A percentile compares a stretch with the other conserved stretches of the same genome.
Conservation (phyloP, 1,284 basidiomycete species). For the Filobasidium uniguttulatum region DNA sequence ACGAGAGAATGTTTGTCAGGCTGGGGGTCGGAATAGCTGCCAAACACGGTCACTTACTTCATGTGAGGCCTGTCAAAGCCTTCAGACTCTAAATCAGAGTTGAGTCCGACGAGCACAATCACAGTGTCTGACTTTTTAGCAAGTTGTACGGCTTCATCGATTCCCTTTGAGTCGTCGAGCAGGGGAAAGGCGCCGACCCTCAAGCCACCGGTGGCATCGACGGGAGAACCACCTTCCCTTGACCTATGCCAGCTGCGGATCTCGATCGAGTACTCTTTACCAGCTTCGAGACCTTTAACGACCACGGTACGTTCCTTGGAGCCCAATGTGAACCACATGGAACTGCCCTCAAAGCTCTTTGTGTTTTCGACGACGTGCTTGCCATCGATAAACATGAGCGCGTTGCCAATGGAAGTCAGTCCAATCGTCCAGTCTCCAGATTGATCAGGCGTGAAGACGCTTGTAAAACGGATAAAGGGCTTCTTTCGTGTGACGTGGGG, state of each 20-base stretch:
- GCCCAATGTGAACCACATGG: slow-evolving; percentile 38
- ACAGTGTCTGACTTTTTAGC: slow-evolving; percentile 48
- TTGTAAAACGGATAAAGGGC: slow-evolving; percentile 12
- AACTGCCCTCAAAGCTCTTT: slow-evolving; percentile 37
- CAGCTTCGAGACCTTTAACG: slow-evolving; percentile 7
- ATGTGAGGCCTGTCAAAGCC: slow-evolving; percentile 31
- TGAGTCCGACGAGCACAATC: slow-evolving; percentile 50
- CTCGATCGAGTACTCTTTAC: slow-evolving; percentile 15
- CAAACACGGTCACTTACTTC: slow-evolving; percentile 2
- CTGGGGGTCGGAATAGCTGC: slow-evolving; percentile 5
- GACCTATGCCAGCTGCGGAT: slow-evolving; percentile 9
- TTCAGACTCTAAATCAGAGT: slow-evolving; percentile 40
- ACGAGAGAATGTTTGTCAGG: neutral
- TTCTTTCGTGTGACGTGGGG: neutral
- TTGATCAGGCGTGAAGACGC: slow-evolving; percentile 15
- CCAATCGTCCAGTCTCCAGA: slow-evolving; percentile 46
- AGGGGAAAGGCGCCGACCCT: slow-evolving; percentile 54
- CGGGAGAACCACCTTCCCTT: slow-evolving; percentile 10
- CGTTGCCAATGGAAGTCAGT: slow-evolving; percentile 9
- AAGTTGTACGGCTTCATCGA: slow-evolving; percentile 45
- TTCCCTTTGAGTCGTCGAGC: slow-evolving; percentile 47
- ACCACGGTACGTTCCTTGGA: slow-evolving; percentile 29
- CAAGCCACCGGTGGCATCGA: slow-evolving; percentile 13
- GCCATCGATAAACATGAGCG: slow-evolving; percentile 44
- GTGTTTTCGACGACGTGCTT: slow-evolving; percentile 54